Percentiles rank a stretch among this genome's conserved stretches.
phyloP scores from a whole-genome alignment of 2,329 filamentous ascomycete species.

The Phialocephala sp. region DNA sequence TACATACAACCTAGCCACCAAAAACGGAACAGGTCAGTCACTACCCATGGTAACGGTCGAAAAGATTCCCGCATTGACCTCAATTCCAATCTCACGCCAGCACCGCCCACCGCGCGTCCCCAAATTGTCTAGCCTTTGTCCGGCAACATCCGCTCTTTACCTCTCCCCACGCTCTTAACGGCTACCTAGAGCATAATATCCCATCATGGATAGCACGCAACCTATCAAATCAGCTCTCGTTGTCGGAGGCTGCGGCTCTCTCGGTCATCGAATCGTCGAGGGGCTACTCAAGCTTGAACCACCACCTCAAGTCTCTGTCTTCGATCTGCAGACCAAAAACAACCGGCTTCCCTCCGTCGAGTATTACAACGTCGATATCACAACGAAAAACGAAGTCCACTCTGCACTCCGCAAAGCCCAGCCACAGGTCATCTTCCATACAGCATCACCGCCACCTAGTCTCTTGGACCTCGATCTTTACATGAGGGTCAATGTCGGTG shows the following conservation, averaged over 20 bases:
- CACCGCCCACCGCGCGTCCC: no score
- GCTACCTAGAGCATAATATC: no score
- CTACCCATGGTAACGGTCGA: no score
- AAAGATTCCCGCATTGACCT: no score
- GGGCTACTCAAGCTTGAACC: background rate
- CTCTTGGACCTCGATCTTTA: conserved; percentile 41
- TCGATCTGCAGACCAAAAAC: background rate
- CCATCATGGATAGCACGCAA: no score
- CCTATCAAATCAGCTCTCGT: background rate
- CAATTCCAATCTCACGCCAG: no score
- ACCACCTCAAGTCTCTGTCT: background rate
- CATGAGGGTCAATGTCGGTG: background rate
- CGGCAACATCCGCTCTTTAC: no score
- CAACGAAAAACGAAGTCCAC: background rate
- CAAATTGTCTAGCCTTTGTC: no score
- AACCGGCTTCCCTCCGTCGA: background rate
- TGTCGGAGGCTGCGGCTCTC: background rate
- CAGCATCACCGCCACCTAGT: conserved; percentile 42
- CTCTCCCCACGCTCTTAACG: no score
- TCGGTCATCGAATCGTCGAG: background rate
- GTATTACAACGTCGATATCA: background rate
- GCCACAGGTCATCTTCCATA: conserved; percentile 13
- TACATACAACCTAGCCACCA: no score
- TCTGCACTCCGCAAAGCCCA: background rate
- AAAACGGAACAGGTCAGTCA: no score